Conservation (phyloP, 2,329 filamentous ascomycete species). For the Metarhizium guizhouense region DNA sequence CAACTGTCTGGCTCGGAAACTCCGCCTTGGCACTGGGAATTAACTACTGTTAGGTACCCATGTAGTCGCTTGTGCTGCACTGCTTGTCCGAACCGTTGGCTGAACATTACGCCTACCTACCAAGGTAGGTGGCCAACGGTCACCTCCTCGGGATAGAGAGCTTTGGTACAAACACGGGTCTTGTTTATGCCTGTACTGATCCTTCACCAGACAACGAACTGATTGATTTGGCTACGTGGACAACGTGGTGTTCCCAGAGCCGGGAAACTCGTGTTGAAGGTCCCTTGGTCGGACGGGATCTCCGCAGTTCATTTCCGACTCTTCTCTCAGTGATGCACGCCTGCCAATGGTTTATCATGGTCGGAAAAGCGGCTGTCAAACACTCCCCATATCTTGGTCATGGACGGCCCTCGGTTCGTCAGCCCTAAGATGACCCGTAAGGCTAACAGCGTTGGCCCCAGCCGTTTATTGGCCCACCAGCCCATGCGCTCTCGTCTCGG, state of each 20-base stretch:
- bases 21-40: background rate
- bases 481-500: background rate
- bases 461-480: background rate
- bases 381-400: background rate
- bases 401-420: slow-evolving; percentile 5
- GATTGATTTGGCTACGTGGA: background rate
- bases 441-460: slow-evolving; percentile 1
- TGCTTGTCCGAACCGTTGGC: too few species aligned
- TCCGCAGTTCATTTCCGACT: slow-evolving; percentile 1
- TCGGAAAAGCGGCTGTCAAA: slow-evolving; percentile 2
- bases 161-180: background rate
- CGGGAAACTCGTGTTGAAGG: slow-evolving; percentile 2
- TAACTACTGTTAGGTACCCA: background rate
- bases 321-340: background rate
- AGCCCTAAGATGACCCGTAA: slow-evolving; percentile 6
- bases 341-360: background rate
- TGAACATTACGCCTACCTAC: background rate
- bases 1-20: background rate
- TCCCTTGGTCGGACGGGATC: slow-evolving; percentile 1
- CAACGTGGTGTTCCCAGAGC: background rate
- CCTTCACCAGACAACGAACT: background rate
- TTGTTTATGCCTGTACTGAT: background rate
- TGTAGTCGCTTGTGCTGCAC: background rate
- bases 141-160: background rate
- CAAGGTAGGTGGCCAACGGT: background rate